Percentiles rank a stretch among this genome's conserved stretches.
Conservation (phyloP, 2,329 filamentous ascomycete species). For the Eutypa lata region DNA sequence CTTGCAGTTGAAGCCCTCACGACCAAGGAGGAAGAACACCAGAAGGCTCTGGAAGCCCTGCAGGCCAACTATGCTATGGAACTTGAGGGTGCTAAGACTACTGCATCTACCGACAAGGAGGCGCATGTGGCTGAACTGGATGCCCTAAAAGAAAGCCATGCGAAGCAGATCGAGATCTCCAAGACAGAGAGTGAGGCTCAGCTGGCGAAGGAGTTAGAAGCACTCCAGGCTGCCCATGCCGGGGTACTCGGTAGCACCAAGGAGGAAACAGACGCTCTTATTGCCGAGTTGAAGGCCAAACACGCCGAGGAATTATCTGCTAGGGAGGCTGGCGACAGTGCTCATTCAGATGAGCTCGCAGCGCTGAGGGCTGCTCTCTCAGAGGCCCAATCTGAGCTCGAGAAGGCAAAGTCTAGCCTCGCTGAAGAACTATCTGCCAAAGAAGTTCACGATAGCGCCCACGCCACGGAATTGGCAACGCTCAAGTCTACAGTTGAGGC, state of each 20-base stretch:
- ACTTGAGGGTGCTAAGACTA: conserved; percentile 53
- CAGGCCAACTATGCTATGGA: conserved; percentile 57
- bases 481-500: conserved; percentile 31
- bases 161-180: conserved; percentile 43
- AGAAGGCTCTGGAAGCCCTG: conserved; percentile 53
- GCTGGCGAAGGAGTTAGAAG: conserved; percentile 37
- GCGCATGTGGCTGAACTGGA: conserved; percentile 49
- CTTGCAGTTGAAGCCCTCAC: conserved; percentile 45
- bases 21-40: conserved; percentile 49
- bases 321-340: conserved; percentile 31
- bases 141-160: conserved; percentile 51
- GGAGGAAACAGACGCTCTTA: conserved; percentile 37
- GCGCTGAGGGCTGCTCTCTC: conserved; percentile 32
- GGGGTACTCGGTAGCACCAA: conserved; percentile 40
- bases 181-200: conserved; percentile 39
- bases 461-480: conserved; percentile 33
- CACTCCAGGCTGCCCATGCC: conserved; percentile 39
- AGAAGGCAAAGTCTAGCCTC: conserved; percentile 27
- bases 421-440: conserved; percentile 31
- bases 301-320: conserved; percentile 31
- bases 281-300: conserved; percentile 32
- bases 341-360: conserved; percentile 34
- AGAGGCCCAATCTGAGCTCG: conserved; percentile 25
- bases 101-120: conserved; percentile 46
- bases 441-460: conserved; percentile 30